Evolutionary conservation across 73 alveolate species (phyloP), one percentile per base, ranked within the genome.

Genomic region (Urostyla sp.): DNA sequence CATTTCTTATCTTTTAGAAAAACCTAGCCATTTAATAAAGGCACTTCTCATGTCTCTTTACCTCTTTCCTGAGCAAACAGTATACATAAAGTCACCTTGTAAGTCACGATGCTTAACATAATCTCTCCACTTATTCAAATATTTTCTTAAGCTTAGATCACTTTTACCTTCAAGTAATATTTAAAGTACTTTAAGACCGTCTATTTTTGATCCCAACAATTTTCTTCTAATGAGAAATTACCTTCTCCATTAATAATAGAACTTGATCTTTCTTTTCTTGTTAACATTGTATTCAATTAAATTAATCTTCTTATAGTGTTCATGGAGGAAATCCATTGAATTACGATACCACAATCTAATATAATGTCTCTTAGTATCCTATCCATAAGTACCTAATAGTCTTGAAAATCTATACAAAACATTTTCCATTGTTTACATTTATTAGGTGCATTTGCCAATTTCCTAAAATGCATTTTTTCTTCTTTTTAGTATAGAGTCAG

Each of bases 201-300:
- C 90, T 7, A 66, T 20, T 46, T 86, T 76, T 36, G 66, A 28
- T 18, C 67, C 94, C 21, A 36, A 55, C 27, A 34, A 23, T 44
- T 74, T 61, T 52, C 63, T 40, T 7, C 75, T 31, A 21, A 16
- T 24, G 32, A 77, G 61, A 61, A 79, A 86, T 4, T 80, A 83
- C 26, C 38, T 49, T 51, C 94, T 48, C 94, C 94, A 86, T 8
- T 38, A 48, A 52, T 77, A 75, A 57, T 55, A 86, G 74, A 86
- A 86, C 73, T 26, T 37, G 15, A 59, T 77, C 21, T 38, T 36
- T 10, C 58, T 50, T 56, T 86, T 86, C 31, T 79, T 50, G 26
- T 51, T 46, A 5, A 63, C 80, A 60, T 86, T 86, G 46, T 13
- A 37, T 32, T 66, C 56, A 13, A 76, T 74, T 0, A 86, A 59